Base-by-base conservation (phyloP, 257 asterid species). In the Solanum piurae region DNA sequence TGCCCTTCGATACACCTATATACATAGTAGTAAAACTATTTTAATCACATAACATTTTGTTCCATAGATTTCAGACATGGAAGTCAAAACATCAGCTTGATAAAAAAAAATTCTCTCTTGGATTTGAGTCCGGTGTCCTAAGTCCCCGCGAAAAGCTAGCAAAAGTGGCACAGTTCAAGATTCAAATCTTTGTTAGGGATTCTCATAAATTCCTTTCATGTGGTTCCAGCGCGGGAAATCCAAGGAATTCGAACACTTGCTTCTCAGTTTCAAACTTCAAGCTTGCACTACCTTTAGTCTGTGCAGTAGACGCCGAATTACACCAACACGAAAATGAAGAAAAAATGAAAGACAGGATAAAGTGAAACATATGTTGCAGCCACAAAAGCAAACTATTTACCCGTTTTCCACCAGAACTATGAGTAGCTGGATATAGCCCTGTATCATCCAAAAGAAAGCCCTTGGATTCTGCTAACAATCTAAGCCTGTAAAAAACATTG, bases 231-330 rank as follows among this genome's bases (percentile, higher is more conserved):
- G 94, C 94, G 29, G 98, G 98, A 89, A 93, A 97, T 34, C 97
- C 98, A 12, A 97, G 98, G 92, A 95, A 97, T 90, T 97, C 96
- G 72, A 95, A 95, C 86, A 97, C 98, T 89, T 97, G 93, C 77
- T 92, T 95, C 86, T 97, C 99, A 5, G 95, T 94, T 42, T 89
- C 92, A 89, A 95, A 93, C 92, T 95, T 95, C 95, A 97, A 91
- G 92, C 93, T 95, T 25, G 98, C 98, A 89, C 94, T 91, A 87
- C 98, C 98, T 89, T 85, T 94, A 90, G 93, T 96, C 99, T 97
- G 93, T 86, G 85, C 6, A n/a, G 33, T 40, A 49, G 36, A 46
- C 58, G 33, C 4, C 9, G 62, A 66, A 2, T 55, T 34, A 86
- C 37, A 18, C 87, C n/a, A 84, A 40, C 77, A 46, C 27, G 66